Base-by-base conservation (phyloP, 164 flowering plant species). In the Berberis thunbergii region DNA sequence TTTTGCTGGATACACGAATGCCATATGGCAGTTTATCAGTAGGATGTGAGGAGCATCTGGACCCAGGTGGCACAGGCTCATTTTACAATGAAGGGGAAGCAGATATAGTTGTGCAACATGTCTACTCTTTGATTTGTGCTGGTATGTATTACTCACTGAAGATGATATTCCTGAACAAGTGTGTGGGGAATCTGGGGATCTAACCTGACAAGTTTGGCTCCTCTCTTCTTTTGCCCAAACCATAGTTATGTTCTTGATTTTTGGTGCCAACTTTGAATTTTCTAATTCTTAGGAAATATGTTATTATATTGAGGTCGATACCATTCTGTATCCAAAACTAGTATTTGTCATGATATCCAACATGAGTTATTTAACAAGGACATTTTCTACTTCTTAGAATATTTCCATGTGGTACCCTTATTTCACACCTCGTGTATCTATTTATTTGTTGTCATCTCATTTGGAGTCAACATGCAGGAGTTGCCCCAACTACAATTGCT, bases 41-140 rank as follows among this genome's bases (percentile, higher is more conserved):
- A 67, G 96, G 89, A 41, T 89, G 98, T 75, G 91, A 84, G 72
- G 98, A 92, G 74, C 91, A 86, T 69, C 43, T 92, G 67, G 96
- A 92, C 69, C 98, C 87, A 52, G 86, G 93, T 72, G 98, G 98
- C 63, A 89, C 98, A 10, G 98, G 98, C 55, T 89, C 98, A 65
- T 87, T 89, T 68, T 92, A 84, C 77, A 92, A 92, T 74, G 91
- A 87, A 81, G 98, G 98, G 61, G 98, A 92, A 73, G 93, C 96
- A 39, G 89, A 92, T 63, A 84, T 92, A 57, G 95, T 87, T 61
- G 78, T 92, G 54, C 85, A 89, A 60, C 96, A 92, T 70, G 91
- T 89, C 64, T 74, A 74, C 60, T 81, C 88, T 56, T 78, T 92
- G 76, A 76, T 92, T 64, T 84, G 77, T 80, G 74, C 91, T 53